Evolutionary conservation across 495 filamentous ascomycete genomes (phyloP).

Genomic region (Recurvomyces mirabilis): DNA sequence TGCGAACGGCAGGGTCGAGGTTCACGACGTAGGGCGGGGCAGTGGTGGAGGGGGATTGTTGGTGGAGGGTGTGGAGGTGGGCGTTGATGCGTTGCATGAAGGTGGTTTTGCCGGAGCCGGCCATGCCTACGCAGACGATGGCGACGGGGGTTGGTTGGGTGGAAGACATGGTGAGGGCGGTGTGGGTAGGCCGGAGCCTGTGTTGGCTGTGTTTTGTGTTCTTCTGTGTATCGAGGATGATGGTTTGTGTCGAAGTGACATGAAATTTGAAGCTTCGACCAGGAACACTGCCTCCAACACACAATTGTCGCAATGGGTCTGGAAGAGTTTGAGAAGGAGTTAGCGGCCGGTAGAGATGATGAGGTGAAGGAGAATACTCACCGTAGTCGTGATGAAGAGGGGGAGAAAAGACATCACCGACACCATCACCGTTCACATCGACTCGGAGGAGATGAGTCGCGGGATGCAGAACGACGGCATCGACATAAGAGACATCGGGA

Average conservation of each 20-base stretch:
- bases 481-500: constrained; percentile 43
- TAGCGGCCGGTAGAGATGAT: constrained; percentile 25
- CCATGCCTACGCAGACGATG: constrained; percentile 96
- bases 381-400: constrained; percentile 23
- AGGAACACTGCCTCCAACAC: too few relatives aligned
- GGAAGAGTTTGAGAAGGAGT: constrained; percentile 34
- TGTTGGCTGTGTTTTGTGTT: background rate
- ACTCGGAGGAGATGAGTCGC: constrained; percentile 23
- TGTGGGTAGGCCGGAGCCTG: background rate
- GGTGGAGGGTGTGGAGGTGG: constrained; percentile 62
- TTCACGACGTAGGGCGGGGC: constrained; percentile 87
- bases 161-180: constrained; percentile 23
- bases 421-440: constrained; percentile 39
- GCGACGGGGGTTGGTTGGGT: constrained; percentile 42
- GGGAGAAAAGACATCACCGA: constrained; percentile 29
- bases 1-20: constrained; percentile 87
- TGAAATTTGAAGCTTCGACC: constrained; percentile 1
- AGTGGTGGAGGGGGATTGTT: constrained; percentile 8
- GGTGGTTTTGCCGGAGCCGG: constrained; percentile 93
- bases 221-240: background rate
- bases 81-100: constrained; percentile 98
- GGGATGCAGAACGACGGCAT: constrained; percentile 36
- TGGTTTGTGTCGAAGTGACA: background rate
- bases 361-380: constrained; percentile 6
- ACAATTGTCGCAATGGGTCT: constrained; percentile 20